These are phyloP conservation scores for Ceratocystiopsis brevicomis DNA, from an alignment of 2,329 filamentous ascomycete species.

Conservation along the genomic window DNA sequence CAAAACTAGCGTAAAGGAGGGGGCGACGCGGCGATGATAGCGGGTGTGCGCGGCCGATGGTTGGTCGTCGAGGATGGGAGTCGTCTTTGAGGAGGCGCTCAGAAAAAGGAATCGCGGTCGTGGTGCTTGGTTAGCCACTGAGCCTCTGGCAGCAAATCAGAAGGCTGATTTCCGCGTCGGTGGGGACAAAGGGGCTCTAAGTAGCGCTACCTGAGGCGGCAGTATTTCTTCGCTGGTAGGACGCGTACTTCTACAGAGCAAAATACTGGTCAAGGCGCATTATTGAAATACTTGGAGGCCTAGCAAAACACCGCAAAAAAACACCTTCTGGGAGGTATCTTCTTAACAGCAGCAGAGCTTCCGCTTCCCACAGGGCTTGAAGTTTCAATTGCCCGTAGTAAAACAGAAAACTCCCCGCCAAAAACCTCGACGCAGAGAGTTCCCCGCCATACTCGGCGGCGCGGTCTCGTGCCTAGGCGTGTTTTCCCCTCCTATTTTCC, in stretches of 20 bases:
- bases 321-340: neutral
- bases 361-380: slow-evolving; percentile 1
- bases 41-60: neutral
- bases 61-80: neutral
- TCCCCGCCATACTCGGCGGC: too few species aligned
- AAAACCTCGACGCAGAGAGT: neutral
- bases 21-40: slow-evolving; percentile 2
- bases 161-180: too few species aligned
- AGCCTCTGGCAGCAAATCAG: too few species aligned
- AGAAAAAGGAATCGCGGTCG: slow-evolving; percentile 8
- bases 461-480: neutral
- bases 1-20: slow-evolving; percentile 1
- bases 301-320: too few species aligned
- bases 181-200: too few species aligned
- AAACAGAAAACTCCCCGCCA: slow-evolving; percentile 3
- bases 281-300: too few species aligned
- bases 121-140: neutral
- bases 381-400: neutral
- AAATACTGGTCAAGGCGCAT: too few species aligned
- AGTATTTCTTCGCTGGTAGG: too few species aligned
- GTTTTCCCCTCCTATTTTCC: slow-evolving; percentile 1
- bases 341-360: neutral
- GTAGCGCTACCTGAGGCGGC: too few species aligned
- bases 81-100: slow-evolving; percentile 3
- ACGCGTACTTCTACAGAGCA: too few species aligned